Percentiles rank a stretch among this genome's conserved stretches.
Evolutionary conservation across 1,139 yeast species (phyloP).

Genomic region (Taphrina wiesneri): DNA sequence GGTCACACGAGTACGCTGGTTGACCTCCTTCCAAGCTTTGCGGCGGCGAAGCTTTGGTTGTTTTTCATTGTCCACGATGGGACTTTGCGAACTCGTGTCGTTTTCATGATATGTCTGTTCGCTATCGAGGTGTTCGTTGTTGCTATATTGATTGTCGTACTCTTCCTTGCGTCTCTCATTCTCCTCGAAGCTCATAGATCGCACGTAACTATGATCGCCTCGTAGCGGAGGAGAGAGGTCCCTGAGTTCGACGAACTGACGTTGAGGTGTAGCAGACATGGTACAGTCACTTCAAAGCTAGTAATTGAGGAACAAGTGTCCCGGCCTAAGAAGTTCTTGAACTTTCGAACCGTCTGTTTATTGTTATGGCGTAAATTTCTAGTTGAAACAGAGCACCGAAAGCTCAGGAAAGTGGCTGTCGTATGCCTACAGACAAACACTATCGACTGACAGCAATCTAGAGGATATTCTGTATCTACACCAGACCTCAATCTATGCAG

Average conservation of each 20-base stretch:
- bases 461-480: too few species aligned
- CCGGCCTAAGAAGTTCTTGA: neutral
- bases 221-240: constrained; percentile 6
- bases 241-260: constrained; percentile 19
- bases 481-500: too few species aligned
- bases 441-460: neutral
- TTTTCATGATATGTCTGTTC: constrained; percentile 15
- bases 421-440: neutral
- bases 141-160: neutral
- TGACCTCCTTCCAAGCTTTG: constrained; percentile 22
- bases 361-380: neutral
- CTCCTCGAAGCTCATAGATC: neutral
- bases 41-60: constrained; percentile 13
- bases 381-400: neutral
- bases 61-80: constrained; percentile 8
- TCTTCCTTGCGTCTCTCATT: neutral
- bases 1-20: constrained; percentile 26
- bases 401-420: neutral
- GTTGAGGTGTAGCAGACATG: constrained; percentile 12
- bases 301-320: neutral
- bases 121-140: neutral
- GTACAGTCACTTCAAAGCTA: neutral
- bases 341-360: too few species aligned
- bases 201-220: neutral
- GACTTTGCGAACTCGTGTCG: constrained; percentile 19